phyloP scores from a whole-genome alignment of 306 rosid species.

The Aeschynomene evenia region DNA sequence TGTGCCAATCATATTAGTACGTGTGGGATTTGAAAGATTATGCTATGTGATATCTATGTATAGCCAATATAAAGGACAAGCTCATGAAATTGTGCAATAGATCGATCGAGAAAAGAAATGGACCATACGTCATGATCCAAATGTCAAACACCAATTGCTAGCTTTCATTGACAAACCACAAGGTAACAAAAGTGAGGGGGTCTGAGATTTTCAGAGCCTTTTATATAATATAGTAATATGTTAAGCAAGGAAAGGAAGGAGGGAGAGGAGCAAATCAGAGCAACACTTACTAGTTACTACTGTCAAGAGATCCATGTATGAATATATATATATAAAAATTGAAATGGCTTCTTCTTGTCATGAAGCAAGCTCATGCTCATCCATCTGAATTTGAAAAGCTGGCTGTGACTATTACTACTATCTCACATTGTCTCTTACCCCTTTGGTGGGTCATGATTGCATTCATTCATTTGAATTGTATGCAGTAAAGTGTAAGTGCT shows the following conservation, averaged over 20 bases:
- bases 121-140: constrained; percentile 46
- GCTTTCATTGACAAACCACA: constrained; percentile 33
- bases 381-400: constrained; percentile 47
- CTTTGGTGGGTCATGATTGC: constrained; percentile 65
- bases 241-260: too few species aligned
- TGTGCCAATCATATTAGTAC: constrained; percentile 21
- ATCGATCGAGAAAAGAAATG: not conserved
- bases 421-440: constrained; percentile 52
- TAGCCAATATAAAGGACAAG: constrained; percentile 34
- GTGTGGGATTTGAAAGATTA: constrained; percentile 20
- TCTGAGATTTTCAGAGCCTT: constrained; percentile 49
- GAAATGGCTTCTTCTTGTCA: constrained; percentile 56
- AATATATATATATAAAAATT: too few species aligned
- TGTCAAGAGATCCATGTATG: constrained; percentile 54
- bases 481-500: constrained; percentile 42
- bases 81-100: not conserved
- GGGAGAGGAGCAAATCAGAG: constrained; percentile 29
- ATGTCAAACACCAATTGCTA: constrained; percentile 36
- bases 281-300: too few species aligned
- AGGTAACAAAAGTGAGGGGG: constrained; percentile 35
- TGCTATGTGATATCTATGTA: constrained; percentile 11
- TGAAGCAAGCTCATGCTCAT: too few species aligned
- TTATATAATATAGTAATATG: constrained; percentile 23
- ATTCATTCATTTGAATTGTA: too few species aligned
- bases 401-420: constrained; percentile 34